A percentile compares a stretch with the other conserved stretches of the same genome.
phyloP scores from a whole-genome alignment of 257 asterid species.

The Marsdenia floribunda region DNA sequence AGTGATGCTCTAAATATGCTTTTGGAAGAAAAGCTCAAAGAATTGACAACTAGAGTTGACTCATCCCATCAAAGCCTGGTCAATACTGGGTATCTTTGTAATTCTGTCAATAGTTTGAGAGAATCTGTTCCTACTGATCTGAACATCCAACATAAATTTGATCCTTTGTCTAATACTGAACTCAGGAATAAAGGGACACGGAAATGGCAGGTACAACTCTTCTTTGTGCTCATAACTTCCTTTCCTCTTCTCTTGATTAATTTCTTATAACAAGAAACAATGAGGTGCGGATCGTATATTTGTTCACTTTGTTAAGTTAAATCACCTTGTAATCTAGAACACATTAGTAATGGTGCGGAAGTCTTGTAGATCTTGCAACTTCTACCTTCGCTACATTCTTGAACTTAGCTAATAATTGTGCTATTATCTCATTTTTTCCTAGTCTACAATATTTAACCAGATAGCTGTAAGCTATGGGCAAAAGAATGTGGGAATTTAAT shows the following conservation, averaged over 20 bases:
- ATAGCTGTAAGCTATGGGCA: too few relatives aligned
- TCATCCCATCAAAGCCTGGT: constrained; percentile 47
- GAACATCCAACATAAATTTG: constrained; percentile 31
- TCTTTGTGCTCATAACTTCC: neutral
- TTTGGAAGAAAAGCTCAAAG: constrained; percentile 87
- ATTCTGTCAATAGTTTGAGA: constrained; percentile 27
- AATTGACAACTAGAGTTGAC: constrained; percentile 70
- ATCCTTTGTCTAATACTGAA: constrained; percentile 32
- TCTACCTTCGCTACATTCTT: neutral
- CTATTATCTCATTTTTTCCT: neutral
- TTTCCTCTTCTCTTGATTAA: neutral
- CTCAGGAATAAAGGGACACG: constrained; percentile 31
- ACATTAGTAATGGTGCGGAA: neutral
- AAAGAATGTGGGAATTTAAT: too few relatives aligned
- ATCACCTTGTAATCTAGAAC: neutral
- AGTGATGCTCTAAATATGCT: constrained; percentile 83
- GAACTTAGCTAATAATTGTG: neutral
- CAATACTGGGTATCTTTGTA: constrained; percentile 33
- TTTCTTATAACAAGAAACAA: neutral
- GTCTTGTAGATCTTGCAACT: neutral
- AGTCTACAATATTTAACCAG: too few relatives aligned
- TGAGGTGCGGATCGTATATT: neutral
- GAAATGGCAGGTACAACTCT: constrained; percentile 46
- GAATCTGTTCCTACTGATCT: constrained; percentile 27
- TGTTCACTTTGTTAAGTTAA: neutral